Base-by-base conservation (phyloP, 495 filamentous ascomycete species). In the Terfezia claveryi region DNA sequence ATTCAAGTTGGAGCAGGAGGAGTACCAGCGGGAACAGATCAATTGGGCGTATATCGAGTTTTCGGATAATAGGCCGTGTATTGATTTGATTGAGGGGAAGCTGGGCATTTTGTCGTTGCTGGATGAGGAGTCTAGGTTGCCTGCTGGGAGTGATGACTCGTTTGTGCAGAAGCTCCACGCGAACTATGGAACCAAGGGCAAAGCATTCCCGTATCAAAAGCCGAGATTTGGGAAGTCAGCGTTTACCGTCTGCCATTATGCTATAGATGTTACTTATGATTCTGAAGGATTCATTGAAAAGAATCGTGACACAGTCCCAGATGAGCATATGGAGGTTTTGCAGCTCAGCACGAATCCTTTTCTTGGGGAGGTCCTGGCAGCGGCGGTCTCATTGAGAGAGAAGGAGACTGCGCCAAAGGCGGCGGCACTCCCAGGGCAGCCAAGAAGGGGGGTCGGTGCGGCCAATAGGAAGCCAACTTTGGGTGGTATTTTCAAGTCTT, bases 1-100 rank as follows among this genome's bases (percentile, higher is more conserved):
- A n/a, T 99, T 99, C 78, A 94, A 96, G 66, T 77, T 99, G 17
- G 91, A 99, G 67, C 91, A 99, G 68, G 92, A 96, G 69, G 91
- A 99, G 70, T 99, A 99, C 69, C 76, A 95, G 11, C 77, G 83
- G 36, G 91, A 99, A 66, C 74, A 96, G 70, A 99, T 99, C 59
- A 89, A 96, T 66, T 99, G 91, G 91, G 94, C 85, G 11, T 99
- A 96, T 67, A 99, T 99, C 71, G 91, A 99, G 67, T 99, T 96
- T 70, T 93, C 91, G 52, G 91, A 99, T 66, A 99, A 99, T 63
- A 87, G 96, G 67, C 92, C 92, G n/a, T 99, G 91, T 70, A 99
- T 99, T 64, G 91, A 99, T 67, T 70, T 99, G 46, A 99, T 99
- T 59, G 91, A 99, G 70, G 88, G 85, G 50, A 96, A 93, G 67